phyloP scores from a whole-genome alignment of 495 filamentous ascomycete genomes.

The Thermochaetoides thermophila region DNA sequence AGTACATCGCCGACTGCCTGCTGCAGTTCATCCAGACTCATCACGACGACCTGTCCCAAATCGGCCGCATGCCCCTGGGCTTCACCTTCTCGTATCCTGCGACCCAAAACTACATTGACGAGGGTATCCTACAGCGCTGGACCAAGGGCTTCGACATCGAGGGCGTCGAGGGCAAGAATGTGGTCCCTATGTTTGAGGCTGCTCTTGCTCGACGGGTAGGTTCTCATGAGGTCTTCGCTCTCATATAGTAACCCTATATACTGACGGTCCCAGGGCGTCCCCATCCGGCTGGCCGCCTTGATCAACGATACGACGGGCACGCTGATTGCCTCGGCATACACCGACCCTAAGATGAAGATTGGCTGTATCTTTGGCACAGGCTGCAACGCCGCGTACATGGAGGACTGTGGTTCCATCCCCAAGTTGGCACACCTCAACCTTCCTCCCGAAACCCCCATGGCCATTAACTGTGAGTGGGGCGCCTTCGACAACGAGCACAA shows the following conservation, averaged over 20 bases:
- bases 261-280: slow-evolving; percentile 45
- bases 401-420: slow-evolving; percentile 76
- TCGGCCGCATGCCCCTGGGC: slow-evolving; percentile 64
- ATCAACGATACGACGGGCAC: slow-evolving; percentile 98
- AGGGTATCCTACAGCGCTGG: slow-evolving; percentile 92
- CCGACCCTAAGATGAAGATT: slow-evolving; percentile 79
- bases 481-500: slow-evolving; percentile 96
- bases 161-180: slow-evolving; percentile 87
- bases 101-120: slow-evolving; percentile 90
- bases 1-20: slow-evolving; percentile 93
- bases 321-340: slow-evolving; percentile 96
- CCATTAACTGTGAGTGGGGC: slow-evolving; percentile 98
- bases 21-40: slow-evolving; percentile 92
- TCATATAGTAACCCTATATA: not conserved
- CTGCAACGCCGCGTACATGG: slow-evolving; percentile 98
- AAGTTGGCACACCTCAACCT: slow-evolving; percentile 91
- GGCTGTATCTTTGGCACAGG: slow-evolving; percentile 98
- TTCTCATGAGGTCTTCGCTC: slow-evolving; percentile 1
- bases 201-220: slow-evolving; percentile 64
- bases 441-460: slow-evolving; percentile 78
- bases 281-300: slow-evolving; percentile 83
- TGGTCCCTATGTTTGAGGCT: slow-evolving; percentile 82
- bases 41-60: slow-evolving; percentile 48
- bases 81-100: slow-evolving; percentile 99
- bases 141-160: slow-evolving; percentile 98